These are phyloP conservation scores for Fusarium nodosum DNA, from an alignment of 2,329 filamentous ascomycete genomes.

Conservation along the genomic window DNA sequence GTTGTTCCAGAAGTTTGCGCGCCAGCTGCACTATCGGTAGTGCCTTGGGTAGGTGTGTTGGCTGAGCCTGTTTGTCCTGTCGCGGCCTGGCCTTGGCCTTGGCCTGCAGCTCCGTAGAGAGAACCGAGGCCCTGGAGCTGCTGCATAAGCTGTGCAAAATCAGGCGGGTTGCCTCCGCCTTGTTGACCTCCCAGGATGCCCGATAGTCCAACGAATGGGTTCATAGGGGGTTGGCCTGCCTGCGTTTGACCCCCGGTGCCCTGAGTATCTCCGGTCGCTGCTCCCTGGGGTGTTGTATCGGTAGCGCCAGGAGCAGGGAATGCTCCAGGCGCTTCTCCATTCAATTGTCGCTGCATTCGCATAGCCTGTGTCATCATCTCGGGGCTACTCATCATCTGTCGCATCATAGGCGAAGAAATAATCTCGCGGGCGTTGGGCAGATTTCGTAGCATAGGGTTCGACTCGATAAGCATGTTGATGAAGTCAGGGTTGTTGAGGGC, in stretches of 20 bases:
- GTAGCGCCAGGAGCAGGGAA: conserved; percentile 95
- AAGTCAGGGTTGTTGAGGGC: conserved; percentile 95
- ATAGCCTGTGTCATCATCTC: conserved; percentile 85
- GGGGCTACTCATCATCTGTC: conserved; percentile 93
- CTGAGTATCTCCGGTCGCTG: conserved; percentile 52
- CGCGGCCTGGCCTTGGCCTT: conserved; percentile 49
- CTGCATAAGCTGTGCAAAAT: conserved; percentile 44
- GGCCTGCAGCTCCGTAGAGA: conserved; percentile 51
- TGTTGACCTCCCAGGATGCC: conserved; percentile 43
- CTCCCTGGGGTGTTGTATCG: conserved; percentile 79
- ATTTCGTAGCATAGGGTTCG: conserved; percentile 84
- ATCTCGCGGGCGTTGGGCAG: conserved; percentile 85
- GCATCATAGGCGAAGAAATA: conserved; percentile 88
- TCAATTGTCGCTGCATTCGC: conserved; percentile 82
- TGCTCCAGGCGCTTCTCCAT: conserved; percentile 65
- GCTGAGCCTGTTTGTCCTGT: conserved; percentile 48
- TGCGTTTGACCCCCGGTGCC: conserved; percentile 48
- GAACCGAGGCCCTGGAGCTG: conserved; percentile 50
- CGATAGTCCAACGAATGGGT: conserved; percentile 48
- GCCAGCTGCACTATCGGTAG: conserved; percentile 47
- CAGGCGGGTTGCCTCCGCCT: conserved; percentile 30
- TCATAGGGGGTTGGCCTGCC: conserved; percentile 59
- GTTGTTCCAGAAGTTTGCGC: conserved; percentile 43
- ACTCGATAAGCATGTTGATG: conserved; percentile 93
- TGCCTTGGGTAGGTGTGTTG: conserved; percentile 47